Percentiles rank a stretch among this genome's conserved stretches.
phyloP scores from a whole-genome alignment of 2,329 filamentous ascomycete species.

The Fulvia fulva region DNA sequence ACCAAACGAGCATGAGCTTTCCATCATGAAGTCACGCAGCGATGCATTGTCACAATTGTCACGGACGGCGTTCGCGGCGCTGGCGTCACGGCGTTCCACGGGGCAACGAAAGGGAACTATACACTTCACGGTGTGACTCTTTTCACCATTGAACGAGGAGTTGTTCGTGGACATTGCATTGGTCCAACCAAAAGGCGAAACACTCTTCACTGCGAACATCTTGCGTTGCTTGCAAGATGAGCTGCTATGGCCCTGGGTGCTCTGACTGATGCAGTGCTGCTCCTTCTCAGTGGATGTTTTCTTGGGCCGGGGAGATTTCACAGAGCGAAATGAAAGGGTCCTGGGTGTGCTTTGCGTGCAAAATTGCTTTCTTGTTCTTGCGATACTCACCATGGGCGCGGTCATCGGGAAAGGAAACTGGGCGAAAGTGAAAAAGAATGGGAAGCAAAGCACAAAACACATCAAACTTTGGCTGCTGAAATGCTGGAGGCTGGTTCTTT shows the following conservation, averaged over 20 bases:
- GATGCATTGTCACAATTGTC: constrained; percentile 28
- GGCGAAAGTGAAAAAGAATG: not conserved
- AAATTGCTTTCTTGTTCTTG: not conserved
- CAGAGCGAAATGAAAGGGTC: not conserved
- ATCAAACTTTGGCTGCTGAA: not conserved
- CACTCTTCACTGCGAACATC: not conserved
- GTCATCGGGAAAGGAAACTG: not conserved
- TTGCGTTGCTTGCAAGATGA: not conserved
- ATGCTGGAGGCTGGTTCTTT: not conserved
- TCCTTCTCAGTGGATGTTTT: not conserved
- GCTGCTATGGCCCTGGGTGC: not conserved
- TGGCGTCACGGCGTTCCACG: constrained; percentile 24
- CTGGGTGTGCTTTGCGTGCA: too few species aligned
- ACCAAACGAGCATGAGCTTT: constrained; percentile 20
- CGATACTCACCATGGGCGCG: not conserved
- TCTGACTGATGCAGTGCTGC: not conserved
- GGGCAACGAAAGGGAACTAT: constrained; percentile 14
- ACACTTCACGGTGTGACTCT: constrained; percentile 15
- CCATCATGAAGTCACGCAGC: constrained; percentile 40
- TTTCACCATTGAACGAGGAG: not conserved
- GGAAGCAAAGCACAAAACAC: not conserved
- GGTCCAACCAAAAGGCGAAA: not conserved
- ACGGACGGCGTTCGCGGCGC: constrained; percentile 28
- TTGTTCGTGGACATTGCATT: constrained; percentile 1
- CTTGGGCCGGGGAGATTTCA: not conserved